Evolutionary conservation across 1,284 basidiomycete species (phyloP), one percentile per base, ranked within the genome.

Genomic region (Amylostereum chailletii): DNA sequence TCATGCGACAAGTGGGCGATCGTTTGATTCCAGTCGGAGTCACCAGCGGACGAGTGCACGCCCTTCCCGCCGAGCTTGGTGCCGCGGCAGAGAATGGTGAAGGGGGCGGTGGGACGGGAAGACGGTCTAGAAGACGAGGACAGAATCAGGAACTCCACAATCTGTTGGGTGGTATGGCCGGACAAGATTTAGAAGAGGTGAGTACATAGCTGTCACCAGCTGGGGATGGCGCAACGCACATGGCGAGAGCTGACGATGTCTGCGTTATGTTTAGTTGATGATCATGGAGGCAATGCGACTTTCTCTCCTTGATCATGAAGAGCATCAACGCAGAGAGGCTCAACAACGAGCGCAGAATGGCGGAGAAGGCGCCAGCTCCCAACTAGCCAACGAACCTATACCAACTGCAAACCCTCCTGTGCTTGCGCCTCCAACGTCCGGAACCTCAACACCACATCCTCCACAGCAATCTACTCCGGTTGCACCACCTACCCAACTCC

Each of bases 271-370:
- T 58, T 59, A 97, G 89, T 71, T 98, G 44, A 97, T 99, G 94
- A 75, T 99, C 48, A 94, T 95, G 90, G 95, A 99, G 69, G 96
- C 95, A 1, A 97, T 99, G 94, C 83, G 95, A 40, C 71, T 97
- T 51, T 96, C 93, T 42, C 72, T 98, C 55, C 65, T 96, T 48
- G 95, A 99, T 58, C 93, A 98, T 56, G 86, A 90, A 65, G 84
- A 84, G 56, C 84, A 86, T 48, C 85, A 88, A 58, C 72, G 76
- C 56, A 81, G 79, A 57, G 77, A 86, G 58, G 75, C 74, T 50
- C 81, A 80, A 57, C 79, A 83, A 55, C 74, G 74, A 58, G 65
- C 65, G 48, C 72, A 70, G 61, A 70, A 70, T 51, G 70, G 77
- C 62, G 69, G 67, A 54, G 68, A 70, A 48, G 55, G 43, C 8